Evolutionary conservation across 2,329 filamentous ascomycete genomes (phyloP).

Genomic region (Westerdykella ornata): DNA sequence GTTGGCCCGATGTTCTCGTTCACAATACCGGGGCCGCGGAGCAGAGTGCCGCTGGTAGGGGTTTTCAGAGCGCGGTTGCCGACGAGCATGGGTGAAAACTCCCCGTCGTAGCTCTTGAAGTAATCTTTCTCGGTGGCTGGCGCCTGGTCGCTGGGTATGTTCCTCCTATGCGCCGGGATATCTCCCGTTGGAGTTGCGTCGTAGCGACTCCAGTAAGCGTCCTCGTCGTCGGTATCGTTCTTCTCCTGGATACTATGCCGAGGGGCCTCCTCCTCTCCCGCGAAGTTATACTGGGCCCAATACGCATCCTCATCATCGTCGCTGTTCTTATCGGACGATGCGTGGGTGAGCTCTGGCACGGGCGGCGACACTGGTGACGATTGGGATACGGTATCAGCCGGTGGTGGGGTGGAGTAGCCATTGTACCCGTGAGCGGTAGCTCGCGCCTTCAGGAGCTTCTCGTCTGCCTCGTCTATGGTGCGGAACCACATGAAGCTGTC

Average conservation of each 20-base stretch:
- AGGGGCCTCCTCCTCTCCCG: background rate
- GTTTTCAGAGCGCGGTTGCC: no score
- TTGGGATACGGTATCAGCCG: background rate
- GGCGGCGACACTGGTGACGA: background rate
- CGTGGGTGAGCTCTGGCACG: background rate
- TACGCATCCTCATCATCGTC: no score
- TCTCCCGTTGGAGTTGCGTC: conserved; percentile 54
- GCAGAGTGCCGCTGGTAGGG: no score
- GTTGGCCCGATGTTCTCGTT: no score
- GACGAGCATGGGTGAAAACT: no score
- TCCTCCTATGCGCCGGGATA: conserved; percentile 20
- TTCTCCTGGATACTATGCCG: conserved; percentile 21
- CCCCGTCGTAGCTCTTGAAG: no score
- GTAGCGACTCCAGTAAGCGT: conserved; percentile 73
- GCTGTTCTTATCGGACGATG: background rate
- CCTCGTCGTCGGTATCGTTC: conserved; percentile 60
- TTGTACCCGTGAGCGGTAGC: background rate
- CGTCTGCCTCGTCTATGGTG: conserved; percentile 56
- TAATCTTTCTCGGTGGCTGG: no score
- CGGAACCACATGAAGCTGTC: conserved; percentile 54
- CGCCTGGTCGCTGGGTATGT: conserved; percentile 49
- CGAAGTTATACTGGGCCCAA: no score
- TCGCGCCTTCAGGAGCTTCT: conserved; percentile 34
- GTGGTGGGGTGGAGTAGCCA: conserved; percentile 5
- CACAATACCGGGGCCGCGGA: no score